These are phyloP conservation scores for Candida golubevii DNA, from an alignment of 805 yeast genomes.

Conservation along the genomic window DNA sequence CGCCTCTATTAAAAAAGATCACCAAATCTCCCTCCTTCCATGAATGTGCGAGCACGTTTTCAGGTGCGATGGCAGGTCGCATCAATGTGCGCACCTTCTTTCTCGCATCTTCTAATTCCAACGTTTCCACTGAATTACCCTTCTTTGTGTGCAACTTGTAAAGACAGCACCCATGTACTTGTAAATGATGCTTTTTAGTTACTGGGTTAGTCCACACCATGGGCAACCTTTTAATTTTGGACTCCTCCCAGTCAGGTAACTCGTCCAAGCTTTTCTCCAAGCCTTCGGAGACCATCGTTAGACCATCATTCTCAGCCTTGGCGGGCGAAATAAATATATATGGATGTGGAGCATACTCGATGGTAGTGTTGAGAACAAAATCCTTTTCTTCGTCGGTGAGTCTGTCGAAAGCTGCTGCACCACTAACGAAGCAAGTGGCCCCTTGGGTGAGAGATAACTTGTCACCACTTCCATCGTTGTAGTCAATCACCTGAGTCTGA, in stretches of 20 bases:
- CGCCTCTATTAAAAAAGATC: slow-evolving; percentile 83
- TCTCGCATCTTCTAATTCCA: slow-evolving; percentile 71
- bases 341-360: slow-evolving; percentile 90
- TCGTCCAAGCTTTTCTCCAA: slow-evolving; percentile 63
- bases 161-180: slow-evolving; percentile 86
- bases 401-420: slow-evolving; percentile 69
- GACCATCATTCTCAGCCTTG: slow-evolving; percentile 78
- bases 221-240: slow-evolving; percentile 73
- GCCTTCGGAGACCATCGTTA: slow-evolving; percentile 79
- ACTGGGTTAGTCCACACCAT: slow-evolving; percentile 91
- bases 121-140: slow-evolving; percentile 42
- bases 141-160: slow-evolving; percentile 53
- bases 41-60: slow-evolving; percentile 70
- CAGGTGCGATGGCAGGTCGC: slow-evolving; percentile 82
- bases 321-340: slow-evolving; percentile 81
- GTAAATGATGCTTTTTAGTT: slow-evolving; percentile 77
- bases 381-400: slow-evolving; percentile 68
- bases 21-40: slow-evolving; percentile 86
- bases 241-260: slow-evolving; percentile 79
- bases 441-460: slow-evolving; percentile 69
- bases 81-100: slow-evolving; percentile 64
- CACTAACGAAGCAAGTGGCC: slow-evolving; percentile 85
- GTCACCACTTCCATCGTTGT: slow-evolving; percentile 52
- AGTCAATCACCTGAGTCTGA: slow-evolving; percentile 60
- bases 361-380: slow-evolving; percentile 71